These are phyloP conservation scores for Cutaneotrichosporon dermatis DNA, from an alignment of 1,284 basidiomycete species.

Conservation along the genomic window DNA sequence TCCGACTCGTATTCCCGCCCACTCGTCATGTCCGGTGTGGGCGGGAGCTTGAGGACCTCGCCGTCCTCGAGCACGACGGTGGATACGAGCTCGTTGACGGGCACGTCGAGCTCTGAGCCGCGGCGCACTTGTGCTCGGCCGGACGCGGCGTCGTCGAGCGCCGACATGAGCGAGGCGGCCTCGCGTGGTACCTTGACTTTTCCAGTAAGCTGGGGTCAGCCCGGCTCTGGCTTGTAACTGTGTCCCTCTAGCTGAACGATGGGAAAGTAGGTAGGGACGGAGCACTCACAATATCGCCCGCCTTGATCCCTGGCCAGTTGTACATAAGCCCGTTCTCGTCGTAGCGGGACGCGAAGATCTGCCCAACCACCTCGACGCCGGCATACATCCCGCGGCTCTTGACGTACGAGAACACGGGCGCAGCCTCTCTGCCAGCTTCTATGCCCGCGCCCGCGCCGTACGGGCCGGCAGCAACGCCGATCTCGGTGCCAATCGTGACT, in stretches of 20 bases:
- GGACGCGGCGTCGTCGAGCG: constrained; percentile 53
- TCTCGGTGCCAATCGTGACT: constrained; percentile 53
- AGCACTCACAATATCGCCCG: constrained; percentile 48
- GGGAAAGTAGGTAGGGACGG: no score
- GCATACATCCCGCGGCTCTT: constrained; percentile 50
- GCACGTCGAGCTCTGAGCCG: constrained; percentile 40
- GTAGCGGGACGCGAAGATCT: constrained; percentile 49
- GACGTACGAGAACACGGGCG: constrained; percentile 50
- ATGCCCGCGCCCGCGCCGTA: constrained; percentile 52
- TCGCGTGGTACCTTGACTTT: constrained; percentile 51
- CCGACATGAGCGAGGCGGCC: constrained; percentile 48
- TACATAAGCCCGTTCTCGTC: constrained; percentile 50
- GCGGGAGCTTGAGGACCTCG: constrained; percentile 51
- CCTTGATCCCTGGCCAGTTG: constrained; percentile 49
- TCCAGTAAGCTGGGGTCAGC: constrained; percentile 40
- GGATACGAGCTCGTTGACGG: constrained; percentile 22
- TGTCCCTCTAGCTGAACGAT: no score
- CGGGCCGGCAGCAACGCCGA: constrained; percentile 54
- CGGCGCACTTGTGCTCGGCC: constrained; percentile 51
- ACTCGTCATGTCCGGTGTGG: constrained; percentile 48
- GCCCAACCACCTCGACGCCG: constrained; percentile 51
- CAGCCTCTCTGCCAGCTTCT: constrained; percentile 50
- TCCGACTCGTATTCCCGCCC: constrained; percentile 42
- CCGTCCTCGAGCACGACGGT: constrained; percentile 35
- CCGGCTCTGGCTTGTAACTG: no score